Base-by-base conservation (phyloP, 2,329 filamentous ascomycete species). In the Exophiala oligosperma region DNA sequence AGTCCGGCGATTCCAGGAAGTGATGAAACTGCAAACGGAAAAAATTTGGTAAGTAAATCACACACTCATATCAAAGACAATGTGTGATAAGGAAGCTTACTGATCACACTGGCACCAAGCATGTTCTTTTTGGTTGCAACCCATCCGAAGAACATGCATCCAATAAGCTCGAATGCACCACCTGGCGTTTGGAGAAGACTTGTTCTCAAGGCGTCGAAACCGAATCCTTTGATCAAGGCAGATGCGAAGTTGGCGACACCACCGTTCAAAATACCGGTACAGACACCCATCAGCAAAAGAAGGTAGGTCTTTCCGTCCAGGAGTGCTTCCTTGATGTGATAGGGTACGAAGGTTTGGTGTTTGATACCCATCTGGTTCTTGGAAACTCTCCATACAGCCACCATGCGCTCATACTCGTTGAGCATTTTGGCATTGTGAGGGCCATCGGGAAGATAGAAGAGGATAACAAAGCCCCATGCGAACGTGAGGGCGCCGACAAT, bases 181-280 rank as follows among this genome's bases (percentile, higher is more conserved):
- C 67, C 70, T 1, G 72, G 72, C 5, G 72, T 63, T 52, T 74
- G 72, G 1, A 74, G 65, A 24, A 73, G 66, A 1, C 67, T 72
- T 2, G 71, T 67, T 28, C 68, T 66, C 62, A 64, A 70, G 66
- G 68, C 75, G 11, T 66, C 67, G 61, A 75, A 76, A 1, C 74
- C 74, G 54, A 73, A 79, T 2, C 77, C 77, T 52, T 75, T 74
- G 56, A 79, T 77, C 4, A 80, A 62, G 0, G 76, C 70, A 0
- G 77, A 79, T 17, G 76, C 67, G 60, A 81, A 82, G 56, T 81
- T 82, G 35, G 62, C 64, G 0, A 81, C 76, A 2, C 78, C 76
- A n/a, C 79, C 79, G 53, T 81, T 81, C 41, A 81, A 71, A 3
- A 81, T 73, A 8, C 79, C 78, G 46, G 76, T 75, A 6, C 70